These are phyloP conservation scores for Elongisporangium undulatum DNA, from an alignment of 352 stramenopile species.

Conservation along the genomic window DNA sequence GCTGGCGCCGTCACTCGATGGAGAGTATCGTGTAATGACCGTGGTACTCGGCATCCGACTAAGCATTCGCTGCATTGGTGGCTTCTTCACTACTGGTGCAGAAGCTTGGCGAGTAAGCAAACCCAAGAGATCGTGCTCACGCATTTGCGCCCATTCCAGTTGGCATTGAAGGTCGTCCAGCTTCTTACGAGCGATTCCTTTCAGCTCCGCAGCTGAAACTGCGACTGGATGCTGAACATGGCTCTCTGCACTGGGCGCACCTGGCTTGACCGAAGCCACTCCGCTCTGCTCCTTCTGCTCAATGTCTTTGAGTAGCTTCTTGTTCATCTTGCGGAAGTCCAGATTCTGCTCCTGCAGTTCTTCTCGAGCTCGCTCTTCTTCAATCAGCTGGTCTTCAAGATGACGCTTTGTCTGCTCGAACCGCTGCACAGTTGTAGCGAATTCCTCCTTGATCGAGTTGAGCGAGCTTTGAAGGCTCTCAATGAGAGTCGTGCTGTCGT, in stretches of 20 bases:
- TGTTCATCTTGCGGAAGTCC: constrained; percentile 70
- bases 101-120: constrained; percentile 18
- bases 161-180: constrained; percentile 37
- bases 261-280: background rate
- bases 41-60: constrained; percentile 66
- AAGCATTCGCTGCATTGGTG: constrained; percentile 33
- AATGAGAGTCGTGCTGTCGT: constrained; percentile 42
- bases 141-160: constrained; percentile 62
- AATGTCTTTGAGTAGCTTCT: constrained; percentile 55
- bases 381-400: constrained; percentile 71
- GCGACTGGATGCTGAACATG: constrained; percentile 3
- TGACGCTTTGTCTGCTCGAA: constrained; percentile 73
- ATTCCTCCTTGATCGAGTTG: constrained; percentile 56
- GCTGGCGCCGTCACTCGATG: background rate
- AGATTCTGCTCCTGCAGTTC: constrained; percentile 74
- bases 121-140: constrained; percentile 56
- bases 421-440: constrained; percentile 43
- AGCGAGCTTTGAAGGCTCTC: constrained; percentile 56
- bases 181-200: constrained; percentile 36
- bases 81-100: constrained; percentile 8
- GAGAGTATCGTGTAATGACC: constrained; percentile 38
- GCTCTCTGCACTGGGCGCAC: background rate
- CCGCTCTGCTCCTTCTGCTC: constrained; percentile 35
- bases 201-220: constrained; percentile 20
- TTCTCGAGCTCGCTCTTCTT: constrained; percentile 64